Percentiles rank a stretch among this genome's conserved stretches.
These are phyloP conservation scores for Diaporthe ampelina DNA, from an alignment of 2,329 filamentous ascomycete species.

Conservation along the genomic window DNA sequence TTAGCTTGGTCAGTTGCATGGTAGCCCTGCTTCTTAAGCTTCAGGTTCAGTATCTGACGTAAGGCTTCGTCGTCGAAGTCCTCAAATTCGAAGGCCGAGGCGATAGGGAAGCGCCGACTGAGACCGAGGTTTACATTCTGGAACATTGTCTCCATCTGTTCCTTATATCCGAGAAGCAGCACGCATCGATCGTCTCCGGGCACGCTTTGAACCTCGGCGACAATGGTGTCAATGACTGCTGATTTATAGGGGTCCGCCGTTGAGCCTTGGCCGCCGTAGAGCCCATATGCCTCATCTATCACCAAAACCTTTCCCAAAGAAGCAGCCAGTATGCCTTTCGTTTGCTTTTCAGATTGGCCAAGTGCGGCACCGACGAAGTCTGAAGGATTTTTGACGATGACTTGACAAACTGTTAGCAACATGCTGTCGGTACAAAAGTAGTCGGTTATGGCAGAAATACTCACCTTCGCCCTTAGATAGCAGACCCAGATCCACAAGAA, in stretches of 20 bases:
- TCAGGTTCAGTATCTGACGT: conserved; percentile 70
- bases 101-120: conserved; percentile 73
- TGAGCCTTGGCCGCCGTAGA: conserved; percentile 60
- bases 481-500: conserved; percentile 76
- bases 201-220: conserved; percentile 78
- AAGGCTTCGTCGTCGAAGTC: conserved; percentile 75
- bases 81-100: conserved; percentile 75
- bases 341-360: conserved; percentile 78
- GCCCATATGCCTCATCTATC: conserved; percentile 84
- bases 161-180: conserved; percentile 77
- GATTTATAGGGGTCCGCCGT: conserved; percentile 64
- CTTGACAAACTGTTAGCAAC: conserved; percentile 48
- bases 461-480: conserved; percentile 77
- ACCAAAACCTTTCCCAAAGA: conserved; percentile 81
- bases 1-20: conserved; percentile 65
- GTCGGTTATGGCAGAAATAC: conserved; percentile 30
- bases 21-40: conserved; percentile 70
- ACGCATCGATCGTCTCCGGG: conserved; percentile 81
- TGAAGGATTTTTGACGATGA: conserved; percentile 78
- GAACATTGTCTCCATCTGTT: conserved; percentile 80
- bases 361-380: conserved; percentile 78
- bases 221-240: conserved; percentile 80
- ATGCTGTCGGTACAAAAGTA: background rate
- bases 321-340: conserved; percentile 77
- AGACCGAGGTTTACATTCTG: conserved; percentile 81